These are phyloP conservation scores for Pilasporangium apinafurcum DNA, from an alignment of 352 stramenopile species.

Conservation along the genomic window DNA sequence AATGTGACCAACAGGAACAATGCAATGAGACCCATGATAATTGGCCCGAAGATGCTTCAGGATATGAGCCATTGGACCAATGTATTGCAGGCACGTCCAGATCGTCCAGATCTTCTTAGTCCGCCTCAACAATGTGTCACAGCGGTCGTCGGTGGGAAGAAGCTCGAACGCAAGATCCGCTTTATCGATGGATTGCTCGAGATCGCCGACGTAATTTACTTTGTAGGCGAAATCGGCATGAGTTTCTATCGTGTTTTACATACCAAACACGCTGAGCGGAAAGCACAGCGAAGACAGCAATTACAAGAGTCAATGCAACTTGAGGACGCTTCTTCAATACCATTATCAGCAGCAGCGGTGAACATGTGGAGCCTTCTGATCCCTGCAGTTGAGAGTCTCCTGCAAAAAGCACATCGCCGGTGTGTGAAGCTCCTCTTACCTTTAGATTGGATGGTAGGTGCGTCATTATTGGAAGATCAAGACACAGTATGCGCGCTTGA, in stretches of 20 bases:
- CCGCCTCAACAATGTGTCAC: conserved; percentile 5
- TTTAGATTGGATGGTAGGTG: conserved; percentile 54
- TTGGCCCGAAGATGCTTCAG: conserved; percentile 14
- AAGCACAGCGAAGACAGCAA: neutral
- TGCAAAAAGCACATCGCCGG: conserved; percentile 59
- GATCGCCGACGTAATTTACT: conserved; percentile 45
- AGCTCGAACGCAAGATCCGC: conserved; percentile 46
- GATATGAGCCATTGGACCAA: conserved; percentile 21
- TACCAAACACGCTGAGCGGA: conserved; percentile 8
- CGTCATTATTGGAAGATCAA: conserved; percentile 37
- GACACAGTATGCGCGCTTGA: conserved; percentile 6
- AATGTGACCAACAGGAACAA: neutral
- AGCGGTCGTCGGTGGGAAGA: conserved; percentile 48
- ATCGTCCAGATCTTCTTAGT: neutral
- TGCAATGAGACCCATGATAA: conserved; percentile 3
- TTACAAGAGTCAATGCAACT: neutral
- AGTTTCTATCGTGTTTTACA: conserved; percentile 45
- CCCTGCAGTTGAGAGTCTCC: conserved; percentile 39
- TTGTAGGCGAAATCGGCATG: conserved; percentile 57
- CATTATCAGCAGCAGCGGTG: no score
- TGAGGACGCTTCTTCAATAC: no score
- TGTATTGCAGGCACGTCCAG: conserved; percentile 15
- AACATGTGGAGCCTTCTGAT: conserved; percentile 28
- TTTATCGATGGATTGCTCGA: conserved; percentile 65
- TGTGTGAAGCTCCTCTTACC: conserved; percentile 48